Percentiles rank a stretch among this genome's conserved stretches.
phyloP scores from a whole-genome alignment of 306 rosid species.

The Geum urbanum region DNA sequence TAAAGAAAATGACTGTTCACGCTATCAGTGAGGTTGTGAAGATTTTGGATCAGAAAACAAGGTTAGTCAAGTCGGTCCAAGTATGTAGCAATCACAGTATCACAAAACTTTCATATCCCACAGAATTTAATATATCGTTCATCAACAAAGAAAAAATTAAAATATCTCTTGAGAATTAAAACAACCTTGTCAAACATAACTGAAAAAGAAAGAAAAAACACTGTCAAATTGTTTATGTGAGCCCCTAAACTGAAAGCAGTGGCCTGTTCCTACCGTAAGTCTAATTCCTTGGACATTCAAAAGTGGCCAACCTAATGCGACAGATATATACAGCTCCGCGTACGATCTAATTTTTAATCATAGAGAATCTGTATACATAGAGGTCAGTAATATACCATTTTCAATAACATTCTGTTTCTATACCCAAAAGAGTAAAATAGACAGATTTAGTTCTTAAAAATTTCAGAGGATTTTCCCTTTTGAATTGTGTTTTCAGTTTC shows the following conservation, averaged over 20 bases:
- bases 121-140: no score
- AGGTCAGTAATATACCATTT: not conserved
- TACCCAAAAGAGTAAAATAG: not conserved
- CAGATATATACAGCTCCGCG: not conserved
- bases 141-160: no score
- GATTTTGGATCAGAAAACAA: conserved; percentile 29
- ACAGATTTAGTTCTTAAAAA: not conserved
- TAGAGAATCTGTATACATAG: not conserved
- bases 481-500: not conserved
- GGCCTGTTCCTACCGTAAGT: not conserved
- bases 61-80: conserved; percentile 31
- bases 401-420: not conserved
- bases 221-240: not conserved
- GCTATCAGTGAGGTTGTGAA: conserved; percentile 29
- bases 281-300: not conserved
- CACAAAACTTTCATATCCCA: no score
- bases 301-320: not conserved
- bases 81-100: not conserved
- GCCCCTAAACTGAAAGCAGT: not conserved
- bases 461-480: not conserved
- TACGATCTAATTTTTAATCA: not conserved
- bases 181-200: no score
- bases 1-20: conserved; percentile 63
- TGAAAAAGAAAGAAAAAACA: not conserved
- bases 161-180: no score